phyloP scores from a whole-genome alignment of 345 rosid species.

The Salix udensis region DNA sequence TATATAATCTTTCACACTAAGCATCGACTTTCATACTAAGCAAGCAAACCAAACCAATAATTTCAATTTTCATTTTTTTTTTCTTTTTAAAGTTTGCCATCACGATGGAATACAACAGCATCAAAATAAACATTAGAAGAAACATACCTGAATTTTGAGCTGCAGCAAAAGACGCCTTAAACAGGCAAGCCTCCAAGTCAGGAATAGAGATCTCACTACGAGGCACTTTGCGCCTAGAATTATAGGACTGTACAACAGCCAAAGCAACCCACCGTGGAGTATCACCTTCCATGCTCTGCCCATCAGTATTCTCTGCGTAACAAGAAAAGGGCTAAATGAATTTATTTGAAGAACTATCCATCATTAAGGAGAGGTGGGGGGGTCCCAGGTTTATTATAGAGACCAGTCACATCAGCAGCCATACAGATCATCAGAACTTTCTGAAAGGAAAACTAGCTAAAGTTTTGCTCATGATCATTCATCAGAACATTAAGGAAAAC shows the following conservation, averaged over 20 bases:
- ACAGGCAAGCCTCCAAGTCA: conserved; percentile 68
- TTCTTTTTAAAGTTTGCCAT: background rate
- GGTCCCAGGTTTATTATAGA: no score
- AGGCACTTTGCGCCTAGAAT: conserved; percentile 63
- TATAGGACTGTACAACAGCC: conserved; percentile 74
- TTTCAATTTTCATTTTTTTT: background rate
- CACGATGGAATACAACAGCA: background rate
- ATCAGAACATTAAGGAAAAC: background rate
- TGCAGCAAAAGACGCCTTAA: conserved; percentile 64
- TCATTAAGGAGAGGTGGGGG: no score
- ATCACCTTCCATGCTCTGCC: conserved; percentile 26
- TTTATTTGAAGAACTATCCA: background rate
- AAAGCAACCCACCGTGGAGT: conserved; percentile 62
- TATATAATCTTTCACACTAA: no score
- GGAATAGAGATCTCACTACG: conserved; percentile 65
- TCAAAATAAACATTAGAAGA: background rate
- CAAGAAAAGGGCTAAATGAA: background rate
- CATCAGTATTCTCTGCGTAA: conserved; percentile 36
- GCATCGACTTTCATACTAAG: background rate
- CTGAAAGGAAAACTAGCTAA: background rate
- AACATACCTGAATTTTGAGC: conserved; percentile 60
- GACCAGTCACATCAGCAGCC: no score
- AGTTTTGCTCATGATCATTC: background rate
- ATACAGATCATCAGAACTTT: background rate
- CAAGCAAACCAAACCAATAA: background rate